A percentile compares a stretch with the other conserved stretches of the same genome.
Conservation (phyloP, 208 protist genomes). For the Leishmania amazonensis region DNA sequence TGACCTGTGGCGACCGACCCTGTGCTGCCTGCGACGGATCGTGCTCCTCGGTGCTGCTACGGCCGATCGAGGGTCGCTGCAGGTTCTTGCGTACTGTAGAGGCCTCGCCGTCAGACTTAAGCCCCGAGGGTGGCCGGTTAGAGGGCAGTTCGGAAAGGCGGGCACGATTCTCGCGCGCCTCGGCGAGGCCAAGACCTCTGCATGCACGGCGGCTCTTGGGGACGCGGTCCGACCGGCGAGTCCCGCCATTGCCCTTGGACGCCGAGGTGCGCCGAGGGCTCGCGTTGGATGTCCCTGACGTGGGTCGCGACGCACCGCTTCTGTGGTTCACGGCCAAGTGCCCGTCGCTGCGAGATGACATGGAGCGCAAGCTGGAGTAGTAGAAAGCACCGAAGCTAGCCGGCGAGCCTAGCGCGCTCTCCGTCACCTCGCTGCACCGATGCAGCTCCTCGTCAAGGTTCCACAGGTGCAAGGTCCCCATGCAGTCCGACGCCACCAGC, state of each 20-base stretch:
- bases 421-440: constrained; percentile 6
- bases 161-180: constrained; percentile 31
- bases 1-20: not conserved
- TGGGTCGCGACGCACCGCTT: constrained; percentile 9
- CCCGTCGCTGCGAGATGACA: constrained; percentile 19
- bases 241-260: constrained; percentile 11
- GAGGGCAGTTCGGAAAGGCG: constrained; percentile 27
- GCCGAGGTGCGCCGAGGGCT: not conserved
- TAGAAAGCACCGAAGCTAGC: constrained; percentile 11
- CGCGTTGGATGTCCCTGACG: not conserved
- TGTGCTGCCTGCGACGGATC: not conserved
- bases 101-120: not conserved
- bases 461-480: constrained; percentile 85
- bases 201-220: constrained; percentile 5
- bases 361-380: constrained; percentile 9
- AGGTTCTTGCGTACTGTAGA: constrained; percentile 2
- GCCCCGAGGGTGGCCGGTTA: not conserved
- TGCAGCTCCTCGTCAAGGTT: constrained; percentile 86
- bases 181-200: constrained; percentile 24
- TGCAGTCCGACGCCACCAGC: constrained; percentile 74
- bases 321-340: constrained; percentile 6
- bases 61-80: constrained; percentile 20
- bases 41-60: constrained; percentile 22
- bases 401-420: constrained; percentile 12
- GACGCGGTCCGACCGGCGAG: constrained; percentile 16